phyloP scores from a whole-genome alignment of 1,284 basidiomycete genomes.

The Boletus chippewaensis region DNA sequence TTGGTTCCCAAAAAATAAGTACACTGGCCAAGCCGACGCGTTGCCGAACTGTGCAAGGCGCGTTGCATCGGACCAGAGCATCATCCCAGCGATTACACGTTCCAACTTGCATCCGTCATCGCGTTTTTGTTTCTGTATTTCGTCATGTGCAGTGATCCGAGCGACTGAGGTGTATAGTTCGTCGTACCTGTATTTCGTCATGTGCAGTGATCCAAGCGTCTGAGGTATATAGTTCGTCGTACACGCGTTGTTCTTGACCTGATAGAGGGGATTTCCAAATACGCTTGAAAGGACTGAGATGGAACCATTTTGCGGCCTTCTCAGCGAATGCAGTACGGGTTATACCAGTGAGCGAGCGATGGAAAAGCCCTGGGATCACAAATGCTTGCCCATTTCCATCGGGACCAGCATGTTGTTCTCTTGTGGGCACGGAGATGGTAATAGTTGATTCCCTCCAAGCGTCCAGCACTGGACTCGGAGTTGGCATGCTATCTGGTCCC shows the following conservation, averaged over 20 bases:
- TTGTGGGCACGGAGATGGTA: too few species aligned
- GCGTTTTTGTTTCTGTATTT: slow-evolving; percentile 15
- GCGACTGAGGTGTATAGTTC: slow-evolving; percentile 13
- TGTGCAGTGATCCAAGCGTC: neutral
- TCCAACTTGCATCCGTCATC: neutral
- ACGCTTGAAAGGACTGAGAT: too few species aligned
- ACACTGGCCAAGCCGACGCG: neutral
- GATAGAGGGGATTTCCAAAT: too few species aligned
- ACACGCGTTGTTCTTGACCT: neutral
- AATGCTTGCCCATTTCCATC: too few species aligned
- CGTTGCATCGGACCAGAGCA: slow-evolving; percentile 4
- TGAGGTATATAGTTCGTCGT: slow-evolving; percentile 12
- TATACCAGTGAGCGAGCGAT: too few species aligned
- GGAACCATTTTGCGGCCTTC: too few species aligned
- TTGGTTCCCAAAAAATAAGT: neutral
- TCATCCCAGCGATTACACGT: neutral
- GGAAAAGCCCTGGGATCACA: too few species aligned
- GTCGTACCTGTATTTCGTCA: slow-evolving; percentile 1
- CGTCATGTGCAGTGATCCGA: neutral
- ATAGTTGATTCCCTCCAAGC: too few species aligned
- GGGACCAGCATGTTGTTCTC: too few species aligned
- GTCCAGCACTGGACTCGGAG: too few species aligned
- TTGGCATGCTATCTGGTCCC: too few species aligned
- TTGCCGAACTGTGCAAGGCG: neutral
- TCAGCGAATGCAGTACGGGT: too few species aligned